A percentile compares a stretch with the other conserved stretches of the same genome.
Conservation (phyloP, 495 filamentous ascomycete genomes). For the Hypomontagnella monticulosa region DNA sequence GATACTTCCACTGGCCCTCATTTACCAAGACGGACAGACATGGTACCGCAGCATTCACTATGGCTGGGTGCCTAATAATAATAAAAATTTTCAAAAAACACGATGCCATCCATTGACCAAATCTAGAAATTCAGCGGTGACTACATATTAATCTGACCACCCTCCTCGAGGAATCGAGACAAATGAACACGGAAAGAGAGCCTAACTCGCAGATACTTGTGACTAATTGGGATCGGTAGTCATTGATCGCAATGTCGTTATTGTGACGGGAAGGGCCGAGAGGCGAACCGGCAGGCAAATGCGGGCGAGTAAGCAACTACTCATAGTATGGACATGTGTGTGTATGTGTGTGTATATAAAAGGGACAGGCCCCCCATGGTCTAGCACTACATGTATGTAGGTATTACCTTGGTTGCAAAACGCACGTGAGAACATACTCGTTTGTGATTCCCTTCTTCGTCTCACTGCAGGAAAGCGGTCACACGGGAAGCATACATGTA, state of each 20-base stretch:
- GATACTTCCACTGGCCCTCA: neutral
- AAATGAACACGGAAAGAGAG: slow-evolving; percentile 10
- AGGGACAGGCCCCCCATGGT: no score
- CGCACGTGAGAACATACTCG: neutral
- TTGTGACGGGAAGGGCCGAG: slow-evolving; percentile 19
- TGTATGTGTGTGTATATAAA: no score
- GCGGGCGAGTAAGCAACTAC: slow-evolving; percentile 10
- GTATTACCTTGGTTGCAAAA: slow-evolving; percentile 18
- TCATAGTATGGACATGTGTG: neutral
- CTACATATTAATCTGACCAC: slow-evolving; percentile 31
- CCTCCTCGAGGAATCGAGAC: slow-evolving; percentile 10
- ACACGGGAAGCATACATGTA: neutral
- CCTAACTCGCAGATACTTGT: slow-evolving; percentile 13
- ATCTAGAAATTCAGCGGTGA: slow-evolving; percentile 30
- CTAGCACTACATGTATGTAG: neutral
- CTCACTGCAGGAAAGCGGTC: slow-evolving; percentile 23
- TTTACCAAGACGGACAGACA: no score
- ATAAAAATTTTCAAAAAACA: slow-evolving; percentile 3
- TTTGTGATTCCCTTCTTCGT: slow-evolving; percentile 10
- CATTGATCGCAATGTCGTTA: neutral
- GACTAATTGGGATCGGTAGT: slow-evolving; percentile 12
- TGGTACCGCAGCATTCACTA: neutral
- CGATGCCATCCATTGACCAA: neutral
- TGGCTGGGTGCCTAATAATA: slow-evolving; percentile 16
- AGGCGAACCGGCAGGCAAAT: slow-evolving; percentile 10